phyloP scores from a whole-genome alignment of 306 rosid genomes.

The Begonia fuchsioides region DNA sequence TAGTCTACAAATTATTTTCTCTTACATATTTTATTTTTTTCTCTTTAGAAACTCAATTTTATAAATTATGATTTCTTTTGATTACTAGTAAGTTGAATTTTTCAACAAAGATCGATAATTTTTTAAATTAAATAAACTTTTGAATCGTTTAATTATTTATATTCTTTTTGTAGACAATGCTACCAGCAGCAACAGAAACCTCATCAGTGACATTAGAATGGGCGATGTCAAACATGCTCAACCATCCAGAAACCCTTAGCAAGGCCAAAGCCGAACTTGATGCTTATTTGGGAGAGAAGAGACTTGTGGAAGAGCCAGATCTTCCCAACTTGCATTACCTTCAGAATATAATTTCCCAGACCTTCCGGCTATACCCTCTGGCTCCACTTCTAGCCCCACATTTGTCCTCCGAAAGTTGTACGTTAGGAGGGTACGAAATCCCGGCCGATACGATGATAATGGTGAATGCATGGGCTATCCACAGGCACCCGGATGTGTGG shows the following conservation, averaged over 20 bases:
- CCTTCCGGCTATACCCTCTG: constrained; percentile 12
- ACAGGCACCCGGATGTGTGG: constrained; percentile 11
- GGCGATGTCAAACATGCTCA: constrained; percentile 30
- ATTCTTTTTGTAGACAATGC: constrained; percentile 10
- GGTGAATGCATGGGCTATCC: constrained; percentile 15
- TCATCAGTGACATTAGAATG: constrained; percentile 30
- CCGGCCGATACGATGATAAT: constrained; percentile 11
- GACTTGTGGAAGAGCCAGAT: constrained; percentile 13
- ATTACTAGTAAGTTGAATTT: no score
- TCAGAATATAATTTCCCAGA: constrained; percentile 11
- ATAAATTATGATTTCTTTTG: no score
- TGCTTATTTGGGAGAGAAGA: constrained; percentile 7
- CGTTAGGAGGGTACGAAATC: constrained; percentile 6
- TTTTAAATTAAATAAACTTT: no score
- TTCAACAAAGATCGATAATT: no score
- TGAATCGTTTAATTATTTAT: neutral
- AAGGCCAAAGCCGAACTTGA: constrained; percentile 16
- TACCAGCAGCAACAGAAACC: constrained; percentile 27
- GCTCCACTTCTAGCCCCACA: constrained; percentile 20
- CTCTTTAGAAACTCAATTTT: no score
- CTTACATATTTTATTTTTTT: no score
- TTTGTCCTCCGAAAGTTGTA: constrained; percentile 9
- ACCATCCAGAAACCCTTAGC: constrained; percentile 24
- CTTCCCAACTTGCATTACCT: constrained; percentile 18
- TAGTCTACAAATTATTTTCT: no score